Evolutionary conservation across 768 basidiomycete species (phyloP).

Genomic region (Leccinum fibrillosum): DNA sequence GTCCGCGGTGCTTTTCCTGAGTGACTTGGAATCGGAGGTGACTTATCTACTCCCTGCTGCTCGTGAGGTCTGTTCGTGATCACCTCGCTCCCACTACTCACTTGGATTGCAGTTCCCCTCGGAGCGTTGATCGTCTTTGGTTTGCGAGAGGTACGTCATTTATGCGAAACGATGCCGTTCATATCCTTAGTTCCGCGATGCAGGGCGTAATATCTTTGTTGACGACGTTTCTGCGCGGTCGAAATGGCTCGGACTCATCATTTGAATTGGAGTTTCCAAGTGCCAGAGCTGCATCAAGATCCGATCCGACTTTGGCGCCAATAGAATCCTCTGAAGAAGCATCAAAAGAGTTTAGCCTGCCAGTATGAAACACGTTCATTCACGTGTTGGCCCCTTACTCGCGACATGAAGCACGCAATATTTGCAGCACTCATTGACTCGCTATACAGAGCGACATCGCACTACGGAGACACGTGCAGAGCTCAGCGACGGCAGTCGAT

Average conservation of each 20-base stretch:
- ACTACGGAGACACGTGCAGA: not conserved
- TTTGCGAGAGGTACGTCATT: conserved; percentile 40
- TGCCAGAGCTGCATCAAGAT: conserved; percentile 20
- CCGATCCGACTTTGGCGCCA: conserved; percentile 6
- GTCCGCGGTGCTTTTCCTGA: conserved; percentile 38
- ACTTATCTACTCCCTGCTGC: conserved; percentile 50
- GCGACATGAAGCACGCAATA: conserved; percentile 1
- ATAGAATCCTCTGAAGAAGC: conserved; percentile 1
- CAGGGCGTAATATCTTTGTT: conserved; percentile 42
- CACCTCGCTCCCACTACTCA: not conserved
- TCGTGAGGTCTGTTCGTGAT: conserved; percentile 32
- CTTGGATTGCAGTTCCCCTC: conserved; percentile 42
- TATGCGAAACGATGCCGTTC: not conserved
- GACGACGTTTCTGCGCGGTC: conserved; percentile 13
- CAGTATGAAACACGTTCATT: conserved; percentile 11
- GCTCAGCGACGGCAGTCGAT: conserved; percentile 1
- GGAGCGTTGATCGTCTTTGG: conserved; percentile 48
- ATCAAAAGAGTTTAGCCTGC: not conserved
- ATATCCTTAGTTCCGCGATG: not conserved
- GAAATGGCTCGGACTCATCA: conserved; percentile 5
- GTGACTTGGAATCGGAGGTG: conserved; percentile 26
- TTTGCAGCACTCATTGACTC: conserved; percentile 1
- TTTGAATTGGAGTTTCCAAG: conserved; percentile 19
- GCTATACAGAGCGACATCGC: not conserved
- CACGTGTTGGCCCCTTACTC: not conserved